Conservation (phyloP, 176 grass and related monocot species). For the Zea mays region Zm-B73-REFERENCE-NAM-5.0 NC_050098.1:43261501-43262000, state of each 20-base stretch:
- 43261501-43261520: slow-evolving; percentile 1
- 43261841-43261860: slow-evolving; percentile 28
- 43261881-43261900: background rate
- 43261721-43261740: too few relatives aligned
- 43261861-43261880: background rate
- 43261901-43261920: background rate
- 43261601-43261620: background rate
- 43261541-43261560: background rate
- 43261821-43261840: slow-evolving; percentile 14
- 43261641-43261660: background rate
- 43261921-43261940: background rate
- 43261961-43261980: too few relatives aligned
- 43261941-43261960: too few relatives aligned
- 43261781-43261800: background rate
- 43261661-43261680: slow-evolving; percentile 14
- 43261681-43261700: slow-evolving; percentile 27
- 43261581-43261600: background rate
- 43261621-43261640: background rate
- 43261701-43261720: background rate
- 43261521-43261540: background rate
- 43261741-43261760: slow-evolving; percentile 1
- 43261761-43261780: too few relatives aligned
- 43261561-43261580: background rate
- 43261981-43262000: too few relatives aligned
- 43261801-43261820: slow-evolving; percentile 23